Evolutionary conservation across 768 basidiomycete genomes (phyloP).

Genomic region (Tubosaeta sp.): DNA sequence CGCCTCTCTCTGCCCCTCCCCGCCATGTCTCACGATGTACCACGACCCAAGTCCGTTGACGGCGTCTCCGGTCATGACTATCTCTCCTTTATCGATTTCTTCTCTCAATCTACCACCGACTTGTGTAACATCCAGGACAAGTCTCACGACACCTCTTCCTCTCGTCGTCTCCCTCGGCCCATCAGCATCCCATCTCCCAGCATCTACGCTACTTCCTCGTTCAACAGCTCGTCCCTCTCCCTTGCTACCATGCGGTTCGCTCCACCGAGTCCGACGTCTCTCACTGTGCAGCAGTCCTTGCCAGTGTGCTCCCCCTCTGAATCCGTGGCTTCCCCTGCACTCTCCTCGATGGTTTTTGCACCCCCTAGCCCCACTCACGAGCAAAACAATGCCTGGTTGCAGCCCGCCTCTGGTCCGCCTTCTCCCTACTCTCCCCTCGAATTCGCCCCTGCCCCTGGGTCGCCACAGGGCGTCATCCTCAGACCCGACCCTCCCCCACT

Average conservation of each 20-base stretch:
- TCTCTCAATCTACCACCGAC: constrained; percentile 27
- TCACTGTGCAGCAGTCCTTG: constrained; percentile 4
- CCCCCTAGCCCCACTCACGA: constrained; percentile 24
- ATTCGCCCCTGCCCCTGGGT: constrained; percentile 22
- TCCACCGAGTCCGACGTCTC: constrained; percentile 24
- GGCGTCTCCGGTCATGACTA: constrained; percentile 30
- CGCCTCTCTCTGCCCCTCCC: constrained; percentile 18
- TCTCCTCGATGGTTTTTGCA: constrained; percentile 30
- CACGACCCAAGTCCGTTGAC: constrained; percentile 19
- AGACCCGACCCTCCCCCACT: constrained; percentile 46
- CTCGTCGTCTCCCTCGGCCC: constrained; percentile 16
- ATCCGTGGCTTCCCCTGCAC: constrained; percentile 10
- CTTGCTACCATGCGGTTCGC: constrained; percentile 32
- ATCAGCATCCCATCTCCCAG: constrained; percentile 18
- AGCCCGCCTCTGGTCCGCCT: constrained; percentile 20
- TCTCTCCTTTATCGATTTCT: constrained; percentile 47
- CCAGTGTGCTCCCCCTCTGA: constrained; percentile 6
- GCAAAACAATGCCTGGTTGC: constrained; percentile 6
- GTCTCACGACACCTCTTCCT: neutral
- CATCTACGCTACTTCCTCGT: constrained; percentile 13
- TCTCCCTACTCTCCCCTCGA: constrained; percentile 30
- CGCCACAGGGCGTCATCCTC: neutral
- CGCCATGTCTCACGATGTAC: constrained; percentile 16
- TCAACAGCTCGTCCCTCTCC: constrained; percentile 19
- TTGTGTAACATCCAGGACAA: constrained; percentile 1